A percentile compares a stretch with the other conserved stretches of the same genome.
Evolutionary conservation across 371 early-diverging fungal species (phyloP).

Genomic region (Mucor lusitanicus): DNA sequence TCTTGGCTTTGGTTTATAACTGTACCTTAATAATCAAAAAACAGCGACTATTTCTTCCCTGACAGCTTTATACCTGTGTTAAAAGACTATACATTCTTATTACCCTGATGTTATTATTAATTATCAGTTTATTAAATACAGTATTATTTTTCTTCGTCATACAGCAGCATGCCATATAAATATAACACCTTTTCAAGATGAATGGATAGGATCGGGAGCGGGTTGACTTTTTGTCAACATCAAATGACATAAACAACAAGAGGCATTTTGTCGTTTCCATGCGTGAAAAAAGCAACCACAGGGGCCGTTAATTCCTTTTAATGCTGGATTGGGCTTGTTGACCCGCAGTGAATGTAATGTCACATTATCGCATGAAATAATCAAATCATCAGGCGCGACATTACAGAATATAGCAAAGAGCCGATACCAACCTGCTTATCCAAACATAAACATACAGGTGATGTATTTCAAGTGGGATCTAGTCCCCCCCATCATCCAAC

Average conservation of each 20-base stretch:
- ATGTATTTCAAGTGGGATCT: background rate
- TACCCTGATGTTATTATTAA: too few relatives aligned
- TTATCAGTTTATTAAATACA: too few relatives aligned
- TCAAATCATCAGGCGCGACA: background rate
- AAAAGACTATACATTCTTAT: too few relatives aligned
- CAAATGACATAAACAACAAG: conserved; percentile 1
- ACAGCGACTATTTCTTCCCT: too few relatives aligned
- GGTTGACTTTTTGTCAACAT: background rate
- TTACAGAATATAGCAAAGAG: background rate
- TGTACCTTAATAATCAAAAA: too few relatives aligned
- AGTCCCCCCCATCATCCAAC: background rate
- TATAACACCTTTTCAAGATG: background rate
- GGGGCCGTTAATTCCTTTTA: background rate
- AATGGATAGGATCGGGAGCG: background rate
- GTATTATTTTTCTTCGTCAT: too few relatives aligned
- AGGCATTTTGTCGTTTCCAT: background rate
- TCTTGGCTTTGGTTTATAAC: too few relatives aligned
- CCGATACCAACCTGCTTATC: background rate
- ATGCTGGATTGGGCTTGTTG: background rate
- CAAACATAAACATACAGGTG: background rate
- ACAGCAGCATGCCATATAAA: too few relatives aligned
- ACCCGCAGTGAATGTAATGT: background rate
- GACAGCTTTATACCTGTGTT: too few relatives aligned
- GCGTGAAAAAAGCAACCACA: too few relatives aligned
- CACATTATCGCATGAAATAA: background rate